These are phyloP conservation scores for Lentinula guzmanii DNA, from an alignment of 768 basidiomycete species.

Conservation along the genomic window DNA sequence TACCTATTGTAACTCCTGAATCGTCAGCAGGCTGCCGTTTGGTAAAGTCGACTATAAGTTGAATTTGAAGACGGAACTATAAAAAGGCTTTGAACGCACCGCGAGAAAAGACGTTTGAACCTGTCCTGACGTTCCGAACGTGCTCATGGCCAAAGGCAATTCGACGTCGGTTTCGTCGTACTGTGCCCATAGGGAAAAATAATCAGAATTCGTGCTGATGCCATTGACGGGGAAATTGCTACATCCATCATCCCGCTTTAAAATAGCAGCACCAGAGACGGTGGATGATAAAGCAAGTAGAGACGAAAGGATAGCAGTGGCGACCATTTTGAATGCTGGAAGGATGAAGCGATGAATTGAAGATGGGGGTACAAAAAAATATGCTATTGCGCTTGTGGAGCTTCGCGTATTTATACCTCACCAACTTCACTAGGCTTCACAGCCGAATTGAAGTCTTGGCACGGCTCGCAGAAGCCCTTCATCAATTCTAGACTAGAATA, in stretches of 20 bases:
- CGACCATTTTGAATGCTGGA: not conserved
- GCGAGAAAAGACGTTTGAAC: not conserved
- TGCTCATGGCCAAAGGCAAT: slow-evolving; percentile 3
- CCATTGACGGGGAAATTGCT: not conserved
- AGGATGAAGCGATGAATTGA: not conserved
- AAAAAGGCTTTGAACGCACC: not conserved
- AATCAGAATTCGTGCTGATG: not conserved
- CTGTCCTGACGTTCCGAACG: not conserved
- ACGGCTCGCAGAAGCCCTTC: not conserved
- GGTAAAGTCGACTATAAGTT: not conserved
- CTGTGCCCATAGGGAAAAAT: not conserved
- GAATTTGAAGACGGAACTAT: no score
- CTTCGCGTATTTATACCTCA: not conserved
- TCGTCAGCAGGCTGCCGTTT: not conserved
- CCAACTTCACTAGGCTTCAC: not conserved
- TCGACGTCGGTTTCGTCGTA: not conserved
- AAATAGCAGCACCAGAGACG: not conserved
- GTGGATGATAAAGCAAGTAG: not conserved
- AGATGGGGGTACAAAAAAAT: not conserved
- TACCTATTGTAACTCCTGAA: not conserved
- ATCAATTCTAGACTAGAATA: no score
- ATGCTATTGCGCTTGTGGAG: not conserved
- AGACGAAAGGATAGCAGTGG: not conserved
- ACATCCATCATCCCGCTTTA: not conserved
- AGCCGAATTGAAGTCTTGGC: not conserved